Base-by-base conservation (phyloP, 2,329 filamentous ascomycete species). In the Exophiala sp. region DNA sequence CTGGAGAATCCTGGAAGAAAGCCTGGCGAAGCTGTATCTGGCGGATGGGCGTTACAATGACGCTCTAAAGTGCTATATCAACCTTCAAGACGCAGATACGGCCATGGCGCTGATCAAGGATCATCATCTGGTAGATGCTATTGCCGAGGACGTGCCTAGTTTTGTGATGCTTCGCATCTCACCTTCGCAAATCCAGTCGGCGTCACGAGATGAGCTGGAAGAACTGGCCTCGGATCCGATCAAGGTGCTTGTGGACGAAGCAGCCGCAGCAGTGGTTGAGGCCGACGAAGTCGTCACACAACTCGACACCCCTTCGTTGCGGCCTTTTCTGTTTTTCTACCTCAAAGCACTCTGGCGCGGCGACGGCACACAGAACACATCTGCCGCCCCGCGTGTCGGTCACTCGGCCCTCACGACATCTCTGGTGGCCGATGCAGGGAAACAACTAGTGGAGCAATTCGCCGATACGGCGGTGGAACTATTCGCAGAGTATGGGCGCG, bases 251-350 rank as follows among this genome's bases (percentile, higher is more conserved):
- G 90, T 95, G 0, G 85, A 94, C 43, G 91, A 97, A 68, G 90
- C 90, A 1, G 85, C 90, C 57, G 86, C 91, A 51, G 93, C 93
- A 0, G 84, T 95, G 21, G 84, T 97, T 13, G 81, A 79, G 22
- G 86, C 89, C 0, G 77, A 81, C 2, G 77, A 82, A 2, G 90
- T 98, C 1, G 83, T 96, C 2, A 71, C 76, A 3, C 90, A 97
- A 64, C 74, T 98, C 1, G 75, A 84, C 59, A 73, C 75, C 16
- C 80, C 83, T 53, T 75, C 82, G 14, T 72, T 86, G 43, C 74
- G 81, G 43, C 73, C 88, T 0, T 96, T 95, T 63, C 77, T 95
- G 0, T 97, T 86, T 71, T 94, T 97, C 69, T 98, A 98, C 65
- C 77, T 98, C 19, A 83, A 86, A 10, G 82, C 84, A 0, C 73